Base-by-base conservation (phyloP, 805 yeast species). In the Yarrowia sp. region DNA sequence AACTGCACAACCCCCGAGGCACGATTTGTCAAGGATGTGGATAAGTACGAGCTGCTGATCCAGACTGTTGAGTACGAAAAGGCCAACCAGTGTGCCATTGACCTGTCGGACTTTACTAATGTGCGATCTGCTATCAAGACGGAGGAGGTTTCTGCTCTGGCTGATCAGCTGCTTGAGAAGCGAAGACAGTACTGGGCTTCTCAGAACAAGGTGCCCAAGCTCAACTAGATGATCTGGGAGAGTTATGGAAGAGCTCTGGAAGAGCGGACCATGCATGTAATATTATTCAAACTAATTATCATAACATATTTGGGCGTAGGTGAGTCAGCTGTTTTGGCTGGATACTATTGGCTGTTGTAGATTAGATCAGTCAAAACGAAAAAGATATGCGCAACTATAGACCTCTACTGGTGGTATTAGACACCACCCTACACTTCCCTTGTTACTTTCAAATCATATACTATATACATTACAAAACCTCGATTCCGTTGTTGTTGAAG, bases 21-120 rank as follows among this genome's bases (percentile, higher is more conserved):
- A 11, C 81, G 86, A 65, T 90, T 90, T 69, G 97, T 93, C 68
- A 93, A 93, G 77, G 98, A 93, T 75, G 85, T 95, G 67, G 98
- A 93, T 76, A 93, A 93, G 82, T 88, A 69, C 91, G 90, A 77
- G 88, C 92, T 43, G 85, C 85, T 81, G 90, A 69, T 73, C 36
- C 81, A 79, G 69, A 70, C 77, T 35, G 68, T 72, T 41, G 81
- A 92, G 75, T 93, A 92, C 74, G 97, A 91, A 77, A 86, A 85
- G 70, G 79, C 79, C 68, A 82, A 80, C 69, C 81, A 85, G 8
- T 83, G 85, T 50, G 76, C 75, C 63, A 83, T 83, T 66, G 86
- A 84, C 70, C 80, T 93, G 67, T 79, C 81, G 57, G 92, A 90
- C 70, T 92, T 93, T 72, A 86, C 86, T 77, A 70, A 77, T 28